These are phyloP conservation scores for Kodamaea hsintzibuensis DNA, from an alignment of 805 yeast genomes.

Conservation along the genomic window DNA sequence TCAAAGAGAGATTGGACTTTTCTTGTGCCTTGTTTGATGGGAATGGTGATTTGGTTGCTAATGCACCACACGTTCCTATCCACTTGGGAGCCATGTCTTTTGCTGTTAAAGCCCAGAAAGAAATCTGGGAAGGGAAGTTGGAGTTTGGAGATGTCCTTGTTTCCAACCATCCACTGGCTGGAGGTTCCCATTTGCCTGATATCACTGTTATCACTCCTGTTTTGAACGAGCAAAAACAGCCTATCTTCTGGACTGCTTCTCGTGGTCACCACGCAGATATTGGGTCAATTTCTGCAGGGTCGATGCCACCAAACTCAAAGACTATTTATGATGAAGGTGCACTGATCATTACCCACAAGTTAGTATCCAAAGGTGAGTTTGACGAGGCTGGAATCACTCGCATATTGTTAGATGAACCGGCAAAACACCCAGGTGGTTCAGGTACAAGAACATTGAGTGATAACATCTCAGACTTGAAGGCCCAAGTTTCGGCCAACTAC, in stretches of 20 bases:
- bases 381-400: constrained; percentile 69
- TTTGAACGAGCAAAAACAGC: constrained; percentile 47
- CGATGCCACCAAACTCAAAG: constrained; percentile 92
- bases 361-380: constrained; percentile 69
- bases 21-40: constrained; percentile 47
- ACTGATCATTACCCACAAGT: constrained; percentile 71
- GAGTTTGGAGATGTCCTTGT: constrained; percentile 45
- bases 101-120: constrained; percentile 43
- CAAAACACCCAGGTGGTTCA: constrained; percentile 79
- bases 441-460: constrained; percentile 86
- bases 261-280: constrained; percentile 97
- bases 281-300: constrained; percentile 89
- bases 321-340: constrained; percentile 91
- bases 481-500: constrained; percentile 75
- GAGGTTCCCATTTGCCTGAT: constrained; percentile 47
- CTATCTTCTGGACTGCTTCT: constrained; percentile 87
- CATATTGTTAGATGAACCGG: constrained; percentile 69
- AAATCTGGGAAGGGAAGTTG: constrained; percentile 41
- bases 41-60: constrained; percentile 45
- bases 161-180: constrained; percentile 44
- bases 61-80: constrained; percentile 48
- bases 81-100: constrained; percentile 51
- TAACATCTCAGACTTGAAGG: constrained; percentile 63
- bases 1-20: constrained; percentile 46
- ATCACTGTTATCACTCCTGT: constrained; percentile 93